Percentiles rank a stretch among this genome's conserved stretches.
phyloP scores from a whole-genome alignment of 2,329 filamentous ascomycete species.

The Blumeriella jaapii region DNA sequence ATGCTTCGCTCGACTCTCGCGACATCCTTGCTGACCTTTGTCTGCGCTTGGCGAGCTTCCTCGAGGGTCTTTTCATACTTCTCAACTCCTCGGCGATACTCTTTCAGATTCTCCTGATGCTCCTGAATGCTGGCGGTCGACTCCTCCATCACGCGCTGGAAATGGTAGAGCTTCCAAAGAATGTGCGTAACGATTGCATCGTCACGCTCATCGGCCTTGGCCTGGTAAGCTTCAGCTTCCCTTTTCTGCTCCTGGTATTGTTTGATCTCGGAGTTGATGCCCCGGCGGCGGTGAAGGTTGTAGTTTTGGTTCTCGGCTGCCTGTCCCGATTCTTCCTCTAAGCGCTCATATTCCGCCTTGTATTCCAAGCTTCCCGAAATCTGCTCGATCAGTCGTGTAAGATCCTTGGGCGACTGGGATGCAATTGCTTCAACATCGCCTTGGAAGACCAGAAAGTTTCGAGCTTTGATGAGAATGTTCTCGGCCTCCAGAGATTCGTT shows the following conservation, averaged over 20 bases:
- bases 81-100: conserved; percentile 78
- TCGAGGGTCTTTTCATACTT: conserved; percentile 73
- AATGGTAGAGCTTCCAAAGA: conserved; percentile 93
- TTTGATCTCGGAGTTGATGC: conserved; percentile 95
- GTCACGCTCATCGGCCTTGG: conserved; percentile 82
- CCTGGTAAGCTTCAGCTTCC: conserved; percentile 87
- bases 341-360: conserved; percentile 82
- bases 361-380: conserved; percentile 94
- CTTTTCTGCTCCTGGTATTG: conserved; percentile 95
- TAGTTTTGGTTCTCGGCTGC: conserved; percentile 81
- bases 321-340: conserved; percentile 79
- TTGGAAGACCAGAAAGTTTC: conserved; percentile 97
- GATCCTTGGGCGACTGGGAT: conserved; percentile 83
- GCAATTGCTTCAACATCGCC: conserved; percentile 97
- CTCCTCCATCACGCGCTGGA: conserved; percentile 85
- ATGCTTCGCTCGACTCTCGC: conserved; percentile 76
- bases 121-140: conserved; percentile 83
- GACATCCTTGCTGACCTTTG: conserved; percentile 63
- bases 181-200: conserved; percentile 86
- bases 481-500: conserved; percentile 85
- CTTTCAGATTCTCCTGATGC: conserved; percentile 89
- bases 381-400: conserved; percentile 90
- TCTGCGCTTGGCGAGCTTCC: conserved; percentile 72
- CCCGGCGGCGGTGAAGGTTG: conserved; percentile 77
- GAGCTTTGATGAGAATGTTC: conserved; percentile 94